phyloP scores from a whole-genome alignment of 208 protist species.

The Wallacemonas collosoma region DNA sequence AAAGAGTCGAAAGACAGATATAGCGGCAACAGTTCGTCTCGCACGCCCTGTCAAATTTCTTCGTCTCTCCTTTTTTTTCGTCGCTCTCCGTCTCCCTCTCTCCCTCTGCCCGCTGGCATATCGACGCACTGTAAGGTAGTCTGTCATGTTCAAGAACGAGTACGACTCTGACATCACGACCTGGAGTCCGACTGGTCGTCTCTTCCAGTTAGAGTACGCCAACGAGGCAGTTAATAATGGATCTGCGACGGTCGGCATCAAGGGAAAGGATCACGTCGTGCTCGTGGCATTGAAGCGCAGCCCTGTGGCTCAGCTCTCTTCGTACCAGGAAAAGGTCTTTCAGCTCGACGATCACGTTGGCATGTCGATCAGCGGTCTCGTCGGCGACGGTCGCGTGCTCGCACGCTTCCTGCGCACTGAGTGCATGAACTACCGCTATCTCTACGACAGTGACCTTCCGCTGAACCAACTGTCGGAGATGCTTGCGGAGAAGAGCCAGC shows the following conservation, averaged over 20 bases:
- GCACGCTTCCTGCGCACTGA: slow-evolving; percentile 97
- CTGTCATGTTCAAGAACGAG: slow-evolving; percentile 91
- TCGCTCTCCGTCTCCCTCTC: neutral
- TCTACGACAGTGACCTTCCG: slow-evolving; percentile 79
- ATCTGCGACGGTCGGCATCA: slow-evolving; percentile 96
- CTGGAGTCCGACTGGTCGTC: slow-evolving; percentile 96
- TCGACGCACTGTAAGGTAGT: neutral
- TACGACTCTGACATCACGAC: slow-evolving; percentile 99
- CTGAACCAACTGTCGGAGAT: slow-evolving; percentile 79
- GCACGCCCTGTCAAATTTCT: neutral
- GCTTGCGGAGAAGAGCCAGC: slow-evolving; percentile 95
- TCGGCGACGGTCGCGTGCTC: slow-evolving; percentile 95
- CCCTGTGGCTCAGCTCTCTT: slow-evolving; percentile 95
- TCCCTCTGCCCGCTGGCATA: no score
- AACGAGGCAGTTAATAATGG: slow-evolving; percentile 99
- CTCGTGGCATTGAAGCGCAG: slow-evolving; percentile 94
- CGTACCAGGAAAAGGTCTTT: slow-evolving; percentile 98
- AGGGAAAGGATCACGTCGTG: slow-evolving; percentile 95
- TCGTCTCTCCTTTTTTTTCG: slow-evolving; percentile 2
- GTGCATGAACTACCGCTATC: slow-evolving; percentile 97
- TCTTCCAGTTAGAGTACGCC: slow-evolving; percentile 99
- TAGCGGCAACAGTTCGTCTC: no score
- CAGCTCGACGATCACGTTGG: slow-evolving; percentile 98
- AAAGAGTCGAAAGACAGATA: no score
- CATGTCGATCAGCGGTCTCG: slow-evolving; percentile 98